These are phyloP conservation scores for Cladophialophora psammophila DNA, from an alignment of 2,329 filamentous ascomycete genomes.

Conservation along the genomic window DNA sequence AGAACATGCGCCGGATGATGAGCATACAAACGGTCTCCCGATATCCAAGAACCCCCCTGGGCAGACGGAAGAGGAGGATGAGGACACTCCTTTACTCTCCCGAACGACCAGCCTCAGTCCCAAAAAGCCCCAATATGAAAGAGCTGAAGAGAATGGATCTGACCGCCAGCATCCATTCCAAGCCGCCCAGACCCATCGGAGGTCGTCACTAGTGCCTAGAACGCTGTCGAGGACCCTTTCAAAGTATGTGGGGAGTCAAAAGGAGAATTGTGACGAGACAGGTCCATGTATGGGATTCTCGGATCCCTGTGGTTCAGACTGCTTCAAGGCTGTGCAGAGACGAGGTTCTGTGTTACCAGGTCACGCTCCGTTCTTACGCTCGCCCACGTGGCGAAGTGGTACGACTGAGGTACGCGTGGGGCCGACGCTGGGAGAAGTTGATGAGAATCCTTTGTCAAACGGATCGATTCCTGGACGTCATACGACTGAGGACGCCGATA, in stretches of 20 bases:
- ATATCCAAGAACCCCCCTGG: conserved; percentile 20
- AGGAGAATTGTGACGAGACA: conserved; percentile 62
- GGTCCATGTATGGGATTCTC: conserved; percentile 69
- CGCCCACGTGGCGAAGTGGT: conserved; percentile 30
- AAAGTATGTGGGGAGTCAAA: conserved; percentile 58
- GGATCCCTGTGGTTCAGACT: conserved; percentile 67
- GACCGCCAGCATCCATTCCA: conserved; percentile 28
- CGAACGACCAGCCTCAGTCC: conserved; percentile 32
- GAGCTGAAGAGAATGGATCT: conserved; percentile 13
- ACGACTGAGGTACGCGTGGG: conserved; percentile 19
- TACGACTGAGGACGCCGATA: conserved; percentile 29
- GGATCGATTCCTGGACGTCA: conserved; percentile 7
- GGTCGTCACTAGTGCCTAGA: conserved; percentile 47
- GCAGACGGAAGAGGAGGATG: conserved; percentile 24
- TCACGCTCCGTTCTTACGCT: conserved; percentile 27
- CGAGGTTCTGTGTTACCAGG: conserved; percentile 35
- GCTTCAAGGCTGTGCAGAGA: conserved; percentile 57
- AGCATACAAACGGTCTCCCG: conserved; percentile 38
- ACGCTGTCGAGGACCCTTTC: conserved; percentile 52
- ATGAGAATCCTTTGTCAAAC: conserved; percentile 21
- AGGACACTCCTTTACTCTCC: conserved; percentile 41
- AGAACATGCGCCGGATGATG: conserved; percentile 39
- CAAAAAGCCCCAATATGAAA: conserved; percentile 20
- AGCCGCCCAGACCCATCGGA: conserved; percentile 34
- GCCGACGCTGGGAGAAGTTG: conserved; percentile 27